Evolutionary conservation across 1,284 basidiomycete species (phyloP), one percentile per base, ranked within the genome.

Genomic region (Ganoderma resinaceum): DNA sequence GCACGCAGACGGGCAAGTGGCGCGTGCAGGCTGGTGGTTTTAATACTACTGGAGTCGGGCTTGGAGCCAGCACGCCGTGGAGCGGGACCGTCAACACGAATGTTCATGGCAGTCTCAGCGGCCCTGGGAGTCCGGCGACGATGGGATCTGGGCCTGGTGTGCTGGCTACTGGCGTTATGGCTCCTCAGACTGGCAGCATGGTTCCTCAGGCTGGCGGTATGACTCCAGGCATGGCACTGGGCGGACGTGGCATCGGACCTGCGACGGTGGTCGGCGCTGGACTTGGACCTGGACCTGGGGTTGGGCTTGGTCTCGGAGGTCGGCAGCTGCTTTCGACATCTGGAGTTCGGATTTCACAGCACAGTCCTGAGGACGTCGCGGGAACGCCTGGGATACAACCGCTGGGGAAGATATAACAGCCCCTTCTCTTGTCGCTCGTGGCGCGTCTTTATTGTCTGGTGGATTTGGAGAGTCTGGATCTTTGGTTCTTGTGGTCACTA

Each of bases 1-100:
- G 88, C 65, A 73, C 72, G 31, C 77, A 78, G 64, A 76, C 74
- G 26, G 79, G 79, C 33, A 74, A 76, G 37, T 81, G 80, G 80
- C 69, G 71, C 3, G 61, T 59, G 11, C 40, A 52, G 2, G 11
- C 63, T 1, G 63, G 66, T 23, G 60, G 49, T 7, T 68, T 65
- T 60, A 57, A 33, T 23, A 38, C 29, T 29, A 49, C 31, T 9
- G 65, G 64, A n/a, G 59, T 61, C 2, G 46, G 60, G 4, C 29
- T 35, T 33, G 53, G 53, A 18, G 26, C 53, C 26, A 58, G 6
- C 49, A 31, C 61, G 6, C 20, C 61, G 16, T 52, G 62, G 33
- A 37, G 52, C 52, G 52, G 58, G 20, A 58, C 16, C 53, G 29
- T 33, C 29, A 55, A 33, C 29, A 9, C 23, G 46, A 49, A 55